phyloP scores from a whole-genome alignment of 1,139 yeast species.

The Scheffersomyces stambukii region DNA sequence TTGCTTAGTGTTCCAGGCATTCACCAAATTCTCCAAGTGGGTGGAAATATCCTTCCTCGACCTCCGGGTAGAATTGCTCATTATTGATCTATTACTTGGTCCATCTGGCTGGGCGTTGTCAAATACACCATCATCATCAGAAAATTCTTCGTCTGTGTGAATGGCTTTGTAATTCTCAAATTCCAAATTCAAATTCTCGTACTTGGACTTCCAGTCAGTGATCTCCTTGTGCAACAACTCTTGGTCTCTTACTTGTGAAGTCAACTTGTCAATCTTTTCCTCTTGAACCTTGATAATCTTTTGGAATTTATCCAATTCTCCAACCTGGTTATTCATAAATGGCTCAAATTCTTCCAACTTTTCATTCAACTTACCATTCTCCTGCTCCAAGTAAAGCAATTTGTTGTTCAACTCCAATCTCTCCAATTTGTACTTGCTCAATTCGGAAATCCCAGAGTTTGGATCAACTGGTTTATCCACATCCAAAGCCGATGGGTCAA shows the following conservation, averaged over 20 bases:
- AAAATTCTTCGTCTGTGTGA: conserved; percentile 29
- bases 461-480: conserved; percentile 18
- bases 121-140: too few species aligned
- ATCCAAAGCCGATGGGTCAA: conserved; percentile 30
- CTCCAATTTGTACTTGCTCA: conserved; percentile 37
- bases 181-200: conserved; percentile 44
- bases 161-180: conserved; percentile 37
- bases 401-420: conserved; percentile 44
- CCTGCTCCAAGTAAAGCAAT: conserved; percentile 42
- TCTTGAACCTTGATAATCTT: conserved; percentile 53
- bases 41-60: conserved; percentile 34
- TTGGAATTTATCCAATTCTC: conserved; percentile 52
- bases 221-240: conserved; percentile 44
- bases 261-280: conserved; percentile 36
- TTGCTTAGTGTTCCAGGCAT: conserved; percentile 26
- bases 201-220: conserved; percentile 44
- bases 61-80: conserved; percentile 25
- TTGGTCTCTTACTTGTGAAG: conserved; percentile 41
- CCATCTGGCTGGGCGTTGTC: background rate
- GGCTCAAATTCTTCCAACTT: conserved; percentile 48
- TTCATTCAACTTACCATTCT: conserved; percentile 38
- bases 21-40: conserved; percentile 37
- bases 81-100: background rate
- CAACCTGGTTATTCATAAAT: conserved; percentile 51
- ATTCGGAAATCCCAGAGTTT: conserved; percentile 25